A percentile compares a stretch with the other conserved stretches of the same genome.
phyloP scores from a whole-genome alignment of 495 filamentous ascomycete species.

The Aspergillus panamensis region DNA sequence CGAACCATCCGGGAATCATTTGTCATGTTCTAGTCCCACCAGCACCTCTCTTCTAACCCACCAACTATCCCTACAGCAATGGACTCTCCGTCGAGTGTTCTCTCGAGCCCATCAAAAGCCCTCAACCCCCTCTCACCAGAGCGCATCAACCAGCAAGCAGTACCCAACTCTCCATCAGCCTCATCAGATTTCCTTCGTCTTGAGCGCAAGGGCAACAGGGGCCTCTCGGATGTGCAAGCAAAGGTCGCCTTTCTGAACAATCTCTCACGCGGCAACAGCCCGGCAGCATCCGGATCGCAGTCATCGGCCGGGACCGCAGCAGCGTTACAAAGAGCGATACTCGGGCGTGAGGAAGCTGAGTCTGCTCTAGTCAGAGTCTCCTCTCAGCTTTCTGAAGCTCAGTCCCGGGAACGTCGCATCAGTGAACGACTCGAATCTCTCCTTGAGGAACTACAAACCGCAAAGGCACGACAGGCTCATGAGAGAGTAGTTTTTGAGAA shows the following conservation, averaged over 20 bases:
- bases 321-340: conserved; percentile 72
- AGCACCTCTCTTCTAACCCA: conserved; percentile 9
- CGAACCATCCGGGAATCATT: not conserved
- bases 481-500: conserved; percentile 77
- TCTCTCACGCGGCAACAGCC: conserved; percentile 58
- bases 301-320: conserved; percentile 51
- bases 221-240: conserved; percentile 72
- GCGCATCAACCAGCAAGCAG: conserved; percentile 68
- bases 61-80: conserved; percentile 27
- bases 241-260: conserved; percentile 84
- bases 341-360: conserved; percentile 80
- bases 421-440: conserved; percentile 73
- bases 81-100: conserved; percentile 42
- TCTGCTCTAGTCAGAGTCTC: conserved; percentile 51
- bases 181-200: conserved; percentile 42
- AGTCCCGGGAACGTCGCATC: conserved; percentile 67
- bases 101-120: conserved; percentile 50
- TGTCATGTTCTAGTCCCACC: conserved; percentile 25
- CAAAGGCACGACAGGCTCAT: conserved; percentile 72
- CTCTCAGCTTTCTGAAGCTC: conserved; percentile 66
- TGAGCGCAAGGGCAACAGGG: conserved; percentile 41
- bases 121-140: conserved; percentile 75
- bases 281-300: conserved; percentile 50
- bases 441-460: conserved; percentile 71
- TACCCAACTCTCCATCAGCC: conserved; percentile 51